phyloP scores from a whole-genome alignment of 1,284 basidiomycete species.

The Trichosporon asahii region DNA sequence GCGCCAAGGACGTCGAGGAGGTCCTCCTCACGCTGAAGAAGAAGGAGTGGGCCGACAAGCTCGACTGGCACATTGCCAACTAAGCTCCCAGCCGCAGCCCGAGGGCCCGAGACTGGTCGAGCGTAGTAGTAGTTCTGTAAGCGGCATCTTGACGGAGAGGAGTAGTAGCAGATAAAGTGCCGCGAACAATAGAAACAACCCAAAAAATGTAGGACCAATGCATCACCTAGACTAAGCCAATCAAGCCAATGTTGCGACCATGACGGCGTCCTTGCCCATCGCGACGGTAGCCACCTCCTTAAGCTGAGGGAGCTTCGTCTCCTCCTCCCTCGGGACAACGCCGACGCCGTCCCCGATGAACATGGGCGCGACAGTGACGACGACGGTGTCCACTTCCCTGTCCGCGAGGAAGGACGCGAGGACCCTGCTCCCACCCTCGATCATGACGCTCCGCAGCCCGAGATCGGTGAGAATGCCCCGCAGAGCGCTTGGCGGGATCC shows the following conservation, averaged over 20 bases:
- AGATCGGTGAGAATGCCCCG: constrained; percentile 58
- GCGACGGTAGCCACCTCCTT: constrained; percentile 40
- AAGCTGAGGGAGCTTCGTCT: constrained; percentile 36
- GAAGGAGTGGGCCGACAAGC: constrained; percentile 75
- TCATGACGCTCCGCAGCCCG: constrained; percentile 77
- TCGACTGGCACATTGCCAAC: constrained; percentile 72
- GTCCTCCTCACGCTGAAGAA: constrained; percentile 48
- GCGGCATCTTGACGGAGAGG: background rate
- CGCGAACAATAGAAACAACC: background rate
- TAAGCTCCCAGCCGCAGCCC: constrained; percentile 15
- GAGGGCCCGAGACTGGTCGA: background rate
- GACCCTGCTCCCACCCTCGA: constrained; percentile 85
- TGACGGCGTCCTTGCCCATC: constrained; percentile 51
- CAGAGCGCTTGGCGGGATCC: constrained; percentile 57
- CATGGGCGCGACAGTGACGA: constrained; percentile 78
- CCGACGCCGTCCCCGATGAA: constrained; percentile 73
- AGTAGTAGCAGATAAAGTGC: background rate
- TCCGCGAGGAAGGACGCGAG: constrained; percentile 70
- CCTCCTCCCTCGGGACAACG: constrained; percentile 40
- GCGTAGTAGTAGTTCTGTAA: background rate
- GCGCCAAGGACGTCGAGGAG: constrained; percentile 49
- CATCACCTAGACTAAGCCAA: background rate
- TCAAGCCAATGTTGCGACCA: constrained; percentile 27
- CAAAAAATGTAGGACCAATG: background rate
- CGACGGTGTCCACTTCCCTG: constrained; percentile 62